Evolutionary conservation across 2,329 filamentous ascomycete genomes (phyloP), one percentile per base, ranked within the genome.

Genomic region (Trichoderma harzianum): DNA sequence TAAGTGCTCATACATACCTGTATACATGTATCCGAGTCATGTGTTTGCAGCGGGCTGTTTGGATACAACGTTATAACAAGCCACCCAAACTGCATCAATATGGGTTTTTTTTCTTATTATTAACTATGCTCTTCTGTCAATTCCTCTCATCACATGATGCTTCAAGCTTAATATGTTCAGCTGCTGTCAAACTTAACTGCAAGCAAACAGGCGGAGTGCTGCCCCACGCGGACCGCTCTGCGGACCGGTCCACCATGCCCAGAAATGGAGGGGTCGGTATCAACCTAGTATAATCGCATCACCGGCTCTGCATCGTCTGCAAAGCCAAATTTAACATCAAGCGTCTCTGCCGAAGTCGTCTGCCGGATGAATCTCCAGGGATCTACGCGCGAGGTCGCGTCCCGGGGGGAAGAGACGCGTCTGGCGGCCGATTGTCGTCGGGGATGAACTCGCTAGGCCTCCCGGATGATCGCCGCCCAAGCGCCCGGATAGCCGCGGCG

Each of bases 141-240:
- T 21, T 6, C 43, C 43, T 5, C 21, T 51, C n/a, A 51, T 21
- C 47, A 24, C 47, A 24, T 12, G 47, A 53, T 53, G 2, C 47
- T 53, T 53, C 47, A 24, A 53, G 47, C 47, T 24, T 24, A 53
- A 53, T 53, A 1, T 53, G 47, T 53, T 14, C n/a, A 51, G 10
- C 8, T 51, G n/a, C 43, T 51, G 43, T 21, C 43, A 51, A 21
- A 51, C 10, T 21, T 5, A 24, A 14, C 0, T 53, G n/a, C n/a
- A 53, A 57, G 47, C 21, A 43, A 39, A 39, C 32, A 28, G 60
- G 36, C 30, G 64, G 34, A 58, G 7, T 6, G 51, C 65, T 47
- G 67, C 67, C 67, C 67, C 67, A 69, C 67, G 57, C 67, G 67
- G 67, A 69, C 67, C 67, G 67, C 67, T 30, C 34, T 53, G 67